phyloP scores from a whole-genome alignment of 129 eudicot genomes.

The Calendula officinalis region DNA sequence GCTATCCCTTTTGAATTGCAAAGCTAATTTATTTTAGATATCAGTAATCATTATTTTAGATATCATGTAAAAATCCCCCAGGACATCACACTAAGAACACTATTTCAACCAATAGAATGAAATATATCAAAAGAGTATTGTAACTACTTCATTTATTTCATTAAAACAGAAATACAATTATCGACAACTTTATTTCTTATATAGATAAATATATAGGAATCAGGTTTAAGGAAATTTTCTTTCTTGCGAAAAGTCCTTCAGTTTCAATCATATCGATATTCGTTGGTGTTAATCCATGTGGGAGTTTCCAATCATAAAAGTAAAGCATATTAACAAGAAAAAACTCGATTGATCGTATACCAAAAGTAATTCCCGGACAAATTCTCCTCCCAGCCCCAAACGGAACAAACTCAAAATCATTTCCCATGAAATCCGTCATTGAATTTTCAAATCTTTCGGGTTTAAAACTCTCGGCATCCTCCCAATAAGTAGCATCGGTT shows the following conservation, averaged over 20 bases:
- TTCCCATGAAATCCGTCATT: background rate
- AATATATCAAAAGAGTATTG: too few relatives aligned
- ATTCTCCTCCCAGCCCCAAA: constrained; percentile 16
- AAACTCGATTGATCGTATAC: constrained; percentile 11
- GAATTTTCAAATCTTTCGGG: constrained; percentile 11
- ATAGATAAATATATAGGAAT: background rate
- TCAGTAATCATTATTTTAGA: too few relatives aligned
- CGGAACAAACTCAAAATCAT: background rate
- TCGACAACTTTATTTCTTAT: too few relatives aligned
- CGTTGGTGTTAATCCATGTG: constrained; percentile 8
- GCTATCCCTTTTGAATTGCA: too few relatives aligned
- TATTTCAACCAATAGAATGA: too few relatives aligned
- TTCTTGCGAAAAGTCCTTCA: constrained; percentile 1
- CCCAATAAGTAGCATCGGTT: constrained; percentile 25
- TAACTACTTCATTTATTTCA: too few relatives aligned
- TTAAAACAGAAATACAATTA: too few relatives aligned
- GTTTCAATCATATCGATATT: constrained; percentile 14
- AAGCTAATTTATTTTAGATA: too few relatives aligned
- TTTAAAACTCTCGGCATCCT: constrained; percentile 7
- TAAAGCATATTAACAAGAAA: constrained; percentile 18
- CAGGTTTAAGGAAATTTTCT: constrained; percentile 13
- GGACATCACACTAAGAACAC: too few relatives aligned
- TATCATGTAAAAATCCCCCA: too few relatives aligned
- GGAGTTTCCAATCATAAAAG: constrained; percentile 23
- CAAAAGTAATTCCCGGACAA: constrained; percentile 16